Evolutionary conservation across 257 asterid genomes (phyloP), one percentile per base, ranked within the genome.

Genomic region (Primulina tabacum): DNA sequence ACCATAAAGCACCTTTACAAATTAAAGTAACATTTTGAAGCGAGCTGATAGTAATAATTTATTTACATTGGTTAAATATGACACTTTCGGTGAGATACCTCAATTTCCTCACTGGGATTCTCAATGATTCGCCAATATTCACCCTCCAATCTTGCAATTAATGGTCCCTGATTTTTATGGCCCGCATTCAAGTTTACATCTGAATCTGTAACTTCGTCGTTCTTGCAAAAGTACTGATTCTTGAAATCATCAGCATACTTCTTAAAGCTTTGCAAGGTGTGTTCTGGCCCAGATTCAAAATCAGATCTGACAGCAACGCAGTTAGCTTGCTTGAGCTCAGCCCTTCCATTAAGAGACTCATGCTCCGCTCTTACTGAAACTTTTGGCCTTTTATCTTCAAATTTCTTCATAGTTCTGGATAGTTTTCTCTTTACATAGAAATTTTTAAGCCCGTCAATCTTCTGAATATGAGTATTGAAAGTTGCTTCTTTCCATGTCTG

Each of bases 51-150:
- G 50, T 26, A 68, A 73, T 12, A 69, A 67, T 5, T 21, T 21
- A 72, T 62, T 65, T 34, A 20, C 47, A 65, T 70, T 21, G 29
- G 20, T 20, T 70, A 60, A 52, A 21, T 58, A 60, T 34, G 73
- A 80, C 71, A 58, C 55, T 68, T 64, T 21, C 34, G 5, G 28
- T 18, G 28, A 43, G 64, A 65, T 76, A 87, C 99, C 99, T 90
- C 96, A 69, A 89, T 80, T 85, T 87, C 88, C 78, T 85, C 95
- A 71, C 68, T 81, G 58, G 96, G 90, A 59, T 82, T 87, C 72
- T 86, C 89, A 73, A 93, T 67, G 50, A 87, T 78, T 67, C 96
- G 84, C 99, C 99, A 93, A 79, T 90, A 93, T 73, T 93, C 96
- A 34, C 89, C 90, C 84, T 93, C 99, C 43, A 93, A 71, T 75